Evolutionary conservation across 495 filamentous ascomycete genomes (phyloP).

Genomic region (Paragyromitra xinjiangensis): DNA sequence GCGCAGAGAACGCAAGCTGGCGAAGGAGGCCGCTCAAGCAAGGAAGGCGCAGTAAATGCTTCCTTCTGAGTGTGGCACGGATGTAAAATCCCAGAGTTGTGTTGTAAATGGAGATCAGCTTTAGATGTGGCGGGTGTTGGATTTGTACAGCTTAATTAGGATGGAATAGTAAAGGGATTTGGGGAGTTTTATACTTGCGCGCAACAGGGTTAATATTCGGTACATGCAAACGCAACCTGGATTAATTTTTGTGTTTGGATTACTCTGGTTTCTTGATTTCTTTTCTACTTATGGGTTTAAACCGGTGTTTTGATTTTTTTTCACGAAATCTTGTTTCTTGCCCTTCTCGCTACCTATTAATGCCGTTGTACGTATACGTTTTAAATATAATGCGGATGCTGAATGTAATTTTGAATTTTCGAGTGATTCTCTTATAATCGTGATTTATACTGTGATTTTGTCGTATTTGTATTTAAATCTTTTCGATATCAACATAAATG

Average conservation of each 20-base stretch:
- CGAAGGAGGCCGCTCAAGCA: conserved; percentile 62
- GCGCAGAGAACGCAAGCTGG: conserved; percentile 80
- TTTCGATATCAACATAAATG: no score
- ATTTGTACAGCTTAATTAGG: conserved; percentile 38
- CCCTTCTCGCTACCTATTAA: conserved; percentile 19
- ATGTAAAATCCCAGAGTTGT: background rate
- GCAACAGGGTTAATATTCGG: conserved; percentile 27
- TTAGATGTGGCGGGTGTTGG: conserved; percentile 14
- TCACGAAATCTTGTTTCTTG: conserved; percentile 29
- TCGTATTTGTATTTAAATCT: background rate
- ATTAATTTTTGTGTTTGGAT: conserved; percentile 45
- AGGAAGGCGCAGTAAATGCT: conserved; percentile 54
- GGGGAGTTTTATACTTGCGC: background rate
- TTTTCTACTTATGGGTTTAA: conserved; percentile 48
- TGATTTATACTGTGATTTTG: background rate
- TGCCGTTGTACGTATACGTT: conserved; percentile 31
- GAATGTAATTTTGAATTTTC: conserved; percentile 1
- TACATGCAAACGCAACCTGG: conserved; percentile 30
- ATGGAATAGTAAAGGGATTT: background rate
- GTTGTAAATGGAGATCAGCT: conserved; percentile 30
- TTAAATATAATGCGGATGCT: conserved; percentile 17
- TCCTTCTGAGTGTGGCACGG: background rate
- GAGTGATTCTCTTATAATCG: background rate
- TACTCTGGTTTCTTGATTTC: conserved; percentile 35
- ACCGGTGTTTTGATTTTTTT: conserved; percentile 48